Evolutionary conservation across 805 yeast species (phyloP).

Genomic region (Myxozyma lipomycoides): DNA sequence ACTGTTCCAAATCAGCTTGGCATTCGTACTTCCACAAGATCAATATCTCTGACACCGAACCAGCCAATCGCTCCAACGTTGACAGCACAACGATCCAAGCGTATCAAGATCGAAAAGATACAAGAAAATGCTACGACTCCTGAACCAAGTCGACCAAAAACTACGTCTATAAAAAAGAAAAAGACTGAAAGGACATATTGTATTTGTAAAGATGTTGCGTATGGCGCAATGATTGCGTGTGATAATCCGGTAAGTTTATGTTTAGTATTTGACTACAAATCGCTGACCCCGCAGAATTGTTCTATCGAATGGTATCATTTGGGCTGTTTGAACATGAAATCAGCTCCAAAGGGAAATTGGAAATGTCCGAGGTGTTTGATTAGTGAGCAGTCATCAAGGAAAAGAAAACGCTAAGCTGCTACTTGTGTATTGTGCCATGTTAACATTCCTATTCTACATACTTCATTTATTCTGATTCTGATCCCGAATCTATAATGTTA

Average conservation of each 20-base stretch:
- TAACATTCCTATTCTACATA: background rate
- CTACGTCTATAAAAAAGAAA: background rate
- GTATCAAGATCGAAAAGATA: too few relatives aligned
- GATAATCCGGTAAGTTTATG: constrained; percentile 62
- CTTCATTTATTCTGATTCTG: constrained; percentile 24
- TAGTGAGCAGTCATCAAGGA: too few relatives aligned
- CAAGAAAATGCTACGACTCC: too few relatives aligned
- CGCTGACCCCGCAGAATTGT: constrained; percentile 44
- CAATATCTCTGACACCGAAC: too few relatives aligned
- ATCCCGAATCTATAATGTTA: constrained; percentile 17
- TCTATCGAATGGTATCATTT: constrained; percentile 93
- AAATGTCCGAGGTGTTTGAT: constrained; percentile 61
- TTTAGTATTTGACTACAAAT: background rate
- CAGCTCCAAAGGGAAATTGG: constrained; percentile 85
- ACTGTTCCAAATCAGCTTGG: too few relatives aligned
- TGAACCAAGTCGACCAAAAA: too few relatives aligned
- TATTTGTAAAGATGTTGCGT: constrained; percentile 45
- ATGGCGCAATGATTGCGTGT: constrained; percentile 88
- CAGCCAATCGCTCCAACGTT: too few relatives aligned
- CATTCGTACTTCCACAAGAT: too few relatives aligned
- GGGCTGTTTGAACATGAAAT: constrained; percentile 82
- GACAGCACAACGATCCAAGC: too few relatives aligned
- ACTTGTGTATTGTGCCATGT: too few relatives aligned
- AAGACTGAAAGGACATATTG: constrained; percentile 39
- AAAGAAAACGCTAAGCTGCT: too few relatives aligned